Evolutionary conservation across 2,329 filamentous ascomycete species (phyloP), one percentile per base, ranked within the genome.

Genomic region (Teratosphaeria nubilosa): DNA sequence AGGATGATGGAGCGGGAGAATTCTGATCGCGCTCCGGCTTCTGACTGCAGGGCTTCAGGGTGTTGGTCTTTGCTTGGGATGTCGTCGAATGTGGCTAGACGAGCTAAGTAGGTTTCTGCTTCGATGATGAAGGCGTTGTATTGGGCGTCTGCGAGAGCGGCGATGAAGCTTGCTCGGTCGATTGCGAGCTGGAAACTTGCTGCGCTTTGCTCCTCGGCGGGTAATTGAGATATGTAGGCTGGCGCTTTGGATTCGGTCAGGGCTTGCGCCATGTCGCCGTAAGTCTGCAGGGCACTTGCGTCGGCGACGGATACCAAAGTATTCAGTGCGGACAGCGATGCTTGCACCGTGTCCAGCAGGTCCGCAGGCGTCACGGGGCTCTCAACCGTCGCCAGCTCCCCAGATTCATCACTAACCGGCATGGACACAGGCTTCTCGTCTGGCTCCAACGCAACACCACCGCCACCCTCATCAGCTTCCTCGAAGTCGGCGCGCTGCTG

Each of bases 281-380:
- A 73, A 66, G 72, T 66, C 69, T 75, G 55, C 65, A 79, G 58
- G 63, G 78, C 64, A 76, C 70, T 56, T 79, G 75, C 48, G 72
- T 79, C 59, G 74, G 82, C 68, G 77, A 78, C 53, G 73, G 80
- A 64, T 75, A 82, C 55, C 2, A 79, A 69, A 0, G 72, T 73
- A 0, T 74, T 75, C n/a, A 79, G 63, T 14, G 75, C 72, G 4
- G 68, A 70, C 0, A 89, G 70, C 62, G 86, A 83, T 4, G 86
- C 84, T 32, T 87, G 76, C 14, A 84, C 78, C 0, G 86, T 89
- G 60, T 90, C 87, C 1, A 89, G 74, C 6, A 90, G 78, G 1
- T 83, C 83, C 53, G 79, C 77, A 27, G 82, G 79, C 1, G 85
- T 86, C 27, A 88, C 75, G 0, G 86, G 83, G 62, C 86, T 84